phyloP scores from a whole-genome alignment of 2,329 filamentous ascomycete species.

The Sphaerulina musiva region DNA sequence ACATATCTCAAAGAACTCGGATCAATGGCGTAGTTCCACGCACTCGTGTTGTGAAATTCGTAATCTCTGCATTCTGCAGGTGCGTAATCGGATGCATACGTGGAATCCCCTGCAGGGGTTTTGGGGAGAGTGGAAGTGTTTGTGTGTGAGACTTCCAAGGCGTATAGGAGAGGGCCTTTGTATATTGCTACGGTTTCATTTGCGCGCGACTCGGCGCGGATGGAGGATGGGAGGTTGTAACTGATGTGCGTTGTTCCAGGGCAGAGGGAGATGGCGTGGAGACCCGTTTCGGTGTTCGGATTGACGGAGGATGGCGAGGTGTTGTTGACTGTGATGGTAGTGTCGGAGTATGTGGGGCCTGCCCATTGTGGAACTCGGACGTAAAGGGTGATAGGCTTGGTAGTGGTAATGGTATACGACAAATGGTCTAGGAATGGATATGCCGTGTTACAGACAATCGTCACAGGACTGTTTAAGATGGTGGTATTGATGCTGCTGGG shows the following conservation, averaged over 20 bases:
- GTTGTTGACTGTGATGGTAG: constrained; percentile 1
- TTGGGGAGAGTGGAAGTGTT: constrained; percentile 23
- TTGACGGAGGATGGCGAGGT: constrained; percentile 11
- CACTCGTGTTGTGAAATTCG: constrained; percentile 27
- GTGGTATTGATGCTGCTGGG: constrained; percentile 41
- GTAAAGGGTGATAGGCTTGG: constrained; percentile 38
- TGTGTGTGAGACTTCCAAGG: constrained; percentile 29
- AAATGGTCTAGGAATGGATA: constrained; percentile 45
- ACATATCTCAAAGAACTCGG: constrained; percentile 26
- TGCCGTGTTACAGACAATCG: constrained; percentile 43
- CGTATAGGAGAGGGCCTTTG: constrained; percentile 36
- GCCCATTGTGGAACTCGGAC: constrained; percentile 45
- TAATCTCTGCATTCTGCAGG: constrained; percentile 29
- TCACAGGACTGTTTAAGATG: constrained; percentile 36
- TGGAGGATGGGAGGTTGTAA: constrained; percentile 32
- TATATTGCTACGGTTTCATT: constrained; percentile 37
- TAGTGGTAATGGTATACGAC: constrained; percentile 37
- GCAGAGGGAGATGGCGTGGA: constrained; percentile 36
- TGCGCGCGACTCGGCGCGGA: constrained; percentile 35
- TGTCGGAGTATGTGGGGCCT: constrained; percentile 16
- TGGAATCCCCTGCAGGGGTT: constrained; percentile 8
- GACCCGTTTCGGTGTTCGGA: constrained; percentile 35
- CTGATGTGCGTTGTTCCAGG: constrained; percentile 33
- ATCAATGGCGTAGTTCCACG: constrained; percentile 37
- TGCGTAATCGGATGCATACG: constrained; percentile 12